These are phyloP conservation scores for Hemileccinum impolitum DNA, from an alignment of 768 basidiomycete genomes.

Conservation along the genomic window DNA sequence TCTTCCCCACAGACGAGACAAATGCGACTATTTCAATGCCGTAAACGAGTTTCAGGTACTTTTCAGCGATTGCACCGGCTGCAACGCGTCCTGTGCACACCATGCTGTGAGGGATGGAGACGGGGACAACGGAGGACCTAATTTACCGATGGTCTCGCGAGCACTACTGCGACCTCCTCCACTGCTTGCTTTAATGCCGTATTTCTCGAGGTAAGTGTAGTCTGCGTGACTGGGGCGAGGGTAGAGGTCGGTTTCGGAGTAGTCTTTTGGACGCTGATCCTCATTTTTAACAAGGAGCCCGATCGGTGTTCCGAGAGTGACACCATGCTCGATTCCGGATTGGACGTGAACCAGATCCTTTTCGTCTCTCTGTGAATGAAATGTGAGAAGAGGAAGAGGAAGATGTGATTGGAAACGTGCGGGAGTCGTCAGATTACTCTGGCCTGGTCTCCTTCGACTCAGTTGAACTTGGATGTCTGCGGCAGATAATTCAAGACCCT, in stretches of 20 bases:
- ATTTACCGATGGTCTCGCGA: constrained; percentile 89
- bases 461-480: constrained; percentile 90
- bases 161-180: constrained; percentile 95
- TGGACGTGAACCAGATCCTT: constrained; percentile 93
- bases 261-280: constrained; percentile 97
- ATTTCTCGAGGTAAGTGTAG: constrained; percentile 96
- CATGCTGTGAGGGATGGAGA: constrained; percentile 2
- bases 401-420: constrained; percentile 43
- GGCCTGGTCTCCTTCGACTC: constrained; percentile 88
- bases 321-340: constrained; percentile 89
- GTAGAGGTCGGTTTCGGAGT: constrained; percentile 96
- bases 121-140: constrained; percentile 1
- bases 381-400: background rate
- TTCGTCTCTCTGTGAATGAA: constrained; percentile 73
- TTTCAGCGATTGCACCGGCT: constrained; percentile 97
- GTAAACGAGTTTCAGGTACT: constrained; percentile 81
- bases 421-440: constrained; percentile 95
- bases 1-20: constrained; percentile 93
- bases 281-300: constrained; percentile 96
- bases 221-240: constrained; percentile 98
- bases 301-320: constrained; percentile 97
- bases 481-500: constrained; percentile 82
- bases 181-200: constrained; percentile 94
- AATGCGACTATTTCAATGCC: constrained; percentile 97
- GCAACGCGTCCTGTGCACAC: constrained; percentile 77